Evolutionary conservation across 164 flowering plant species (phyloP).

Genomic region (Magnolia kwangsiensis): DNA sequence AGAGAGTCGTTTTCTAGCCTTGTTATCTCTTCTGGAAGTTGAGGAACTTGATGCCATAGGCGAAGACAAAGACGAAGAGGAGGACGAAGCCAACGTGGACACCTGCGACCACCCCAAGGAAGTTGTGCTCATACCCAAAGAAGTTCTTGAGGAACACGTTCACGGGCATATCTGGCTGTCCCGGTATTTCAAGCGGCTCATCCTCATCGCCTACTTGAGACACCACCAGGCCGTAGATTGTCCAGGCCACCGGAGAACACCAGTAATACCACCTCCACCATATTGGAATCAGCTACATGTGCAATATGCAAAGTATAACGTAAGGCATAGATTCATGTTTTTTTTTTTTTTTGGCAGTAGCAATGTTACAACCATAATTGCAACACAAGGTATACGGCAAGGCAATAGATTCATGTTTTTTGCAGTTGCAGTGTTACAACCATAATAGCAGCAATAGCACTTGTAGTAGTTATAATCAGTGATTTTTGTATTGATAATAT

Average conservation of each 20-base stretch:
- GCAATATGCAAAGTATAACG: background rate
- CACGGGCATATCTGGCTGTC: conserved; percentile 23
- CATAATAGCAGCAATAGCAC: too few relatives aligned
- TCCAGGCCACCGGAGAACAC: conserved; percentile 76
- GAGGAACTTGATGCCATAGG: conserved; percentile 63
- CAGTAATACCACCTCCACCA: conserved; percentile 98
- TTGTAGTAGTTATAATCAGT: too few relatives aligned
- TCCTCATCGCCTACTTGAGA: conserved; percentile 41
- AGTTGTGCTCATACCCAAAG: conserved; percentile 55
- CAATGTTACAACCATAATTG: too few relatives aligned
- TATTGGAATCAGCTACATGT: conserved; percentile 65
- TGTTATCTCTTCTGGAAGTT: conserved; percentile 72
- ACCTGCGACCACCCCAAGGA: conserved; percentile 54
- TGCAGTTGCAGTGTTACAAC: too few relatives aligned
- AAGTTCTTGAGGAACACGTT: conserved; percentile 36
- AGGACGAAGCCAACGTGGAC: conserved; percentile 56
- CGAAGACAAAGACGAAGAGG: conserved; percentile 59
- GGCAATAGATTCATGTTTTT: too few relatives aligned
- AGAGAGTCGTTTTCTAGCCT: background rate
- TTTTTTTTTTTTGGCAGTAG: too few relatives aligned
- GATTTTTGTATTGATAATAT: too few relatives aligned
- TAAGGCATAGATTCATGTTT: too few relatives aligned
- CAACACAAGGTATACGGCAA: too few relatives aligned
- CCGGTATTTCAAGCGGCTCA: conserved; percentile 41
- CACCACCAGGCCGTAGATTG: conserved; percentile 61